These are phyloP conservation scores for Penicillium brevicompactum DNA, from an alignment of 2,329 filamentous ascomycete species.

Conservation along the genomic window DNA sequence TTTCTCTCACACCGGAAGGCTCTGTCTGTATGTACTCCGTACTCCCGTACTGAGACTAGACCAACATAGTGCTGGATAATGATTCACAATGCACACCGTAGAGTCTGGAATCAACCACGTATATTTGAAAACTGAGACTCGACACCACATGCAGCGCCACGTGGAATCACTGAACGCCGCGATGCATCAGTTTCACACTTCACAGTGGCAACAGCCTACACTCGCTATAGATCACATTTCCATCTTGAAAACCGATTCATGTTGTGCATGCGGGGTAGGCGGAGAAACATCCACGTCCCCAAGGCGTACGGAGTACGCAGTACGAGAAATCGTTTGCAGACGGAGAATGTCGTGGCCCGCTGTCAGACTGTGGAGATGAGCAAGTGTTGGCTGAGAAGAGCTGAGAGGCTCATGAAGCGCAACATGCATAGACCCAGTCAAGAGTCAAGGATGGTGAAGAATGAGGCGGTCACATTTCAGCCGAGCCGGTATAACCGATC, in stretches of 20 bases:
- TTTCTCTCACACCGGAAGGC: too few species aligned
- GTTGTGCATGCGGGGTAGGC: conserved; percentile 5
- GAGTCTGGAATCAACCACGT: too few species aligned
- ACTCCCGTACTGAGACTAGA: too few species aligned
- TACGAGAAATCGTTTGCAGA: background rate
- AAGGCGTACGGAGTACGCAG: background rate
- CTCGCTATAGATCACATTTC: conserved; percentile 3
- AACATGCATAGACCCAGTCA: background rate
- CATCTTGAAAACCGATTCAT: background rate
- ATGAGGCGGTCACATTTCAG: conserved; percentile 9
- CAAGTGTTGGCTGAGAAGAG: background rate
- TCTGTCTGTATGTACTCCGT: too few species aligned
- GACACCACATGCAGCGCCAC: conserved; percentile 6
- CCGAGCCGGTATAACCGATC: background rate
- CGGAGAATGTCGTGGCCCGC: conserved; percentile 1
- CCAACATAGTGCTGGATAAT: too few species aligned
- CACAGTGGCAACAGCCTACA: background rate
- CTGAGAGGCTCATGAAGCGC: background rate
- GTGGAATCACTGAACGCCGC: background rate
- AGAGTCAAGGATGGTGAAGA: background rate
- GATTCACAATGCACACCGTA: too few species aligned
- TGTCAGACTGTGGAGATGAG: background rate
- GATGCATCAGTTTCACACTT: conserved; percentile 2
- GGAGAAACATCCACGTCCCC: background rate
- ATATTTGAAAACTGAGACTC: too few species aligned